These are phyloP conservation scores for Acanthamoeba polyphaga DNA, from an alignment of 208 protist genomes.

Conservation along the genomic window DNA sequence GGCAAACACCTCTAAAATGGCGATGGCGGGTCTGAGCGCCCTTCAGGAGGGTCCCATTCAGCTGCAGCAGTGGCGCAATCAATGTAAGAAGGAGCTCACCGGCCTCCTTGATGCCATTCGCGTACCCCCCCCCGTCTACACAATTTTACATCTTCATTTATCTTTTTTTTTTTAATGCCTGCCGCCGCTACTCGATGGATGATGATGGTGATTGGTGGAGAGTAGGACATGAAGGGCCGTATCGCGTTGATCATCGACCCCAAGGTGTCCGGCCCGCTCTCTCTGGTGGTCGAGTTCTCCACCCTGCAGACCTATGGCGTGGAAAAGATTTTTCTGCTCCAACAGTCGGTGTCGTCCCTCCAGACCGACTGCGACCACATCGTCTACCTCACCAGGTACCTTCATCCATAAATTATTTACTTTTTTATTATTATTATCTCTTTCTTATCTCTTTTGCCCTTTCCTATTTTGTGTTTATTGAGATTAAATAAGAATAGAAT, in stretches of 20 bases:
- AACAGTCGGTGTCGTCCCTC: slow-evolving; percentile 15
- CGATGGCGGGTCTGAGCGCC: not conserved
- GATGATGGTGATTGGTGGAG: not conserved
- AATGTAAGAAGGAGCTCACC: slow-evolving; percentile 35
- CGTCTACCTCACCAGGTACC: slow-evolving; percentile 44
- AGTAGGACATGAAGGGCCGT: slow-evolving; percentile 7
- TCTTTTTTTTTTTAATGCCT: no score
- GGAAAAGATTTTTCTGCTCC: slow-evolving; percentile 38
- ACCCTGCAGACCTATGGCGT: slow-evolving; percentile 59
- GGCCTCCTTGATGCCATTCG: slow-evolving; percentile 55
- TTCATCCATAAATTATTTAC: no score
- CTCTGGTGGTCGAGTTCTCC: slow-evolving; percentile 56
- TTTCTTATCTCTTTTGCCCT: not conserved
- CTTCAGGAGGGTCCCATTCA: slow-evolving; percentile 38
- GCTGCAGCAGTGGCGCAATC: slow-evolving; percentile 54
- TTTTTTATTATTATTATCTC: not conserved
- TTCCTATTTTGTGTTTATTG: no score
- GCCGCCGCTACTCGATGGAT: not conserved
- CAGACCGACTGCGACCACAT: slow-evolving; percentile 53
- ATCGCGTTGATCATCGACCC: slow-evolving; percentile 53
- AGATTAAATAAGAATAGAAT: not conserved
- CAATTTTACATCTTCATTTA: not conserved
- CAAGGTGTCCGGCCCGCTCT: slow-evolving; percentile 14
- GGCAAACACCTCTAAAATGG: not conserved
- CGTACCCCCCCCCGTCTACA: not conserved